phyloP scores from a whole-genome alignment of 495 filamentous ascomycete species.

The Aspergillus affinis region DNA sequence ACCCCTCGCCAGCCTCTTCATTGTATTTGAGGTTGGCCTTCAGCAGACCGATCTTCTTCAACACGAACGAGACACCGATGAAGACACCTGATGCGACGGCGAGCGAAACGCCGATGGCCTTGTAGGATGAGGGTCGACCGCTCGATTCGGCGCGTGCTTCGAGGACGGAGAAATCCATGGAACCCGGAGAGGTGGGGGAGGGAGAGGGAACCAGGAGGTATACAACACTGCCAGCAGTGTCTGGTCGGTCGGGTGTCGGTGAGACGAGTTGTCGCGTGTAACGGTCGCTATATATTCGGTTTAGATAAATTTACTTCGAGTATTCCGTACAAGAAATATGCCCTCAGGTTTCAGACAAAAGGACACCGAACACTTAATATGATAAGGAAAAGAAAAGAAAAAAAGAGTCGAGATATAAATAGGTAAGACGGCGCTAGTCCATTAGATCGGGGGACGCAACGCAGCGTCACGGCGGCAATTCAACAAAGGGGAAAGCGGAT shows the following conservation, averaged over 20 bases:
- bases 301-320: neutral
- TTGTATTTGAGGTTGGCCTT: conserved; percentile 95
- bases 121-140: conserved; percentile 65
- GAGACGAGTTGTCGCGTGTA: neutral
- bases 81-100: conserved; percentile 89
- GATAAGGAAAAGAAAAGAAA: conserved; percentile 26
- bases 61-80: conserved; percentile 91
- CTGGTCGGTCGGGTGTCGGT: neutral
- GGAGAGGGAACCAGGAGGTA: neutral
- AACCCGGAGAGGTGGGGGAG: neutral
- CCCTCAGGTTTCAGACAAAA: neutral
- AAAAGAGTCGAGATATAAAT: conserved; percentile 10
- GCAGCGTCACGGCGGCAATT: neutral
- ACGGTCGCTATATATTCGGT: neutral
- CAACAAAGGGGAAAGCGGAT: too few relatives aligned
- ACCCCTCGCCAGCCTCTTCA: conserved; percentile 93
- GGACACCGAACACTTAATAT: conserved; percentile 11
- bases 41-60: conserved; percentile 90
- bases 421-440: neutral
- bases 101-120: conserved; percentile 82
- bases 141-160: conserved; percentile 46
- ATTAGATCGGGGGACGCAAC: neutral
- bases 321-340: neutral
- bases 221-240: neutral
- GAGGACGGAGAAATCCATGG: conserved; percentile 54